Evolutionary conservation across 2,329 filamentous ascomycete species (phyloP).

Genomic region (Domatiomyces catenatus): DNA sequence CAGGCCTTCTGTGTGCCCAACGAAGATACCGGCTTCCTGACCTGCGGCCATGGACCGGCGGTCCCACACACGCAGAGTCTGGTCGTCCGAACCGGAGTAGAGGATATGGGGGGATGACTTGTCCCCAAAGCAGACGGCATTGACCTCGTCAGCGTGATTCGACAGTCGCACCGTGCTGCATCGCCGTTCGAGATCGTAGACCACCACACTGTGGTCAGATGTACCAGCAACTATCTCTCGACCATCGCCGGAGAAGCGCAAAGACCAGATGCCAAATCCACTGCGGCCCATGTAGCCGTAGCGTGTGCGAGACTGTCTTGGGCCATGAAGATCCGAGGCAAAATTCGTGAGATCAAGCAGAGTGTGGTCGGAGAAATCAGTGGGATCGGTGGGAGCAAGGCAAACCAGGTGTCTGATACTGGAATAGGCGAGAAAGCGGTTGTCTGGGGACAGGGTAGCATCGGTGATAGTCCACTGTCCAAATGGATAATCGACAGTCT

Average conservation of each 20-base stretch:
- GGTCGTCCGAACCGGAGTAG: constrained; percentile 90
- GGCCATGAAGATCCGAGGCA: constrained; percentile 5
- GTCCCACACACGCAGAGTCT: constrained; percentile 92
- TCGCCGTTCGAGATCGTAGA: constrained; percentile 80
- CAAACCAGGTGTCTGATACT: constrained; percentile 75
- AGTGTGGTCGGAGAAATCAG: constrained; percentile 64
- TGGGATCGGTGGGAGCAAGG: constrained; percentile 72
- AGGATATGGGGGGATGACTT: constrained; percentile 77
- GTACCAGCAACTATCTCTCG: constrained; percentile 83
- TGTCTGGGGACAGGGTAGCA: constrained; percentile 78
- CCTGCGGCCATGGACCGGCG: constrained; percentile 52
- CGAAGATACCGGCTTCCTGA: constrained; percentile 47
- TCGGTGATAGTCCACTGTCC: constrained; percentile 96
- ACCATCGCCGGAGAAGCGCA: constrained; percentile 85
- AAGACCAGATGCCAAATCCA: constrained; percentile 56
- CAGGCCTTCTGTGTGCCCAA: constrained; percentile 50
- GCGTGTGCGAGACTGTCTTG: constrained; percentile 5
- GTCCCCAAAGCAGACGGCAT: constrained; percentile 92
- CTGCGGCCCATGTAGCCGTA: constrained; percentile 20
- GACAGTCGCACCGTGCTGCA: constrained; percentile 57
- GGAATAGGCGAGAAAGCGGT: constrained; percentile 79
- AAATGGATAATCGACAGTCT: constrained; percentile 68
- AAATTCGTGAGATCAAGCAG: constrained; percentile 54
- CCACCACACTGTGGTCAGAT: constrained; percentile 60
- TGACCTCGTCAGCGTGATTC: constrained; percentile 79